phyloP scores from a whole-genome alignment of 306 rosid species.

The Sphenostylis stenocarpa region DNA sequence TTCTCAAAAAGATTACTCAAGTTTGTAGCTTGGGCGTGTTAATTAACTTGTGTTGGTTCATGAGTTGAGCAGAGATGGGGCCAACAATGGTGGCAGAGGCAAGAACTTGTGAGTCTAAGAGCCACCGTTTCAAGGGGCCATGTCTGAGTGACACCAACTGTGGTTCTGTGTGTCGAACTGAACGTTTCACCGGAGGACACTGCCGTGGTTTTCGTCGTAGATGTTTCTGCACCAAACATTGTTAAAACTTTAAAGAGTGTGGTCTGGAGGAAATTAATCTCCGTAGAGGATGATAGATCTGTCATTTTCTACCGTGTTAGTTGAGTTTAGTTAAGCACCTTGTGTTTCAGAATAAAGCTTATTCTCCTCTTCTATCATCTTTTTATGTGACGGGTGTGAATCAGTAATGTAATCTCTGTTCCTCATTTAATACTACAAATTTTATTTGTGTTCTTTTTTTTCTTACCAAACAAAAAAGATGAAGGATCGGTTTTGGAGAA shows the following conservation, averaged over 20 bases:
- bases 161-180: slow-evolving; percentile 47
- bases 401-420: not conserved
- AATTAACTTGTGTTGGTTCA: not conserved
- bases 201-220: slow-evolving; percentile 67
- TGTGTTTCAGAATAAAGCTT: not conserved
- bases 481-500: too few species aligned
- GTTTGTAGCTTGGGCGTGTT: too few species aligned
- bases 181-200: slow-evolving; percentile 50
- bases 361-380: not conserved
- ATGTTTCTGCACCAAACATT: slow-evolving; percentile 55
- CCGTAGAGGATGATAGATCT: slow-evolving; percentile 1
- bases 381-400: not conserved
- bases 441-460: not conserved
- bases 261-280: not conserved
- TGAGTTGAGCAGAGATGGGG: slow-evolving; percentile 42
- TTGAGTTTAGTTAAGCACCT: not conserved
- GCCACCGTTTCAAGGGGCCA: slow-evolving; percentile 52
- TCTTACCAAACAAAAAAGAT: not conserved
- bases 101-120: slow-evolving; percentile 49
- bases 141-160: slow-evolving; percentile 51
- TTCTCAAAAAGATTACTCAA: too few species aligned
- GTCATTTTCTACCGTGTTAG: not conserved
- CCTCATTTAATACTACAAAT: not conserved
- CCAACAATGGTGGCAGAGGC: slow-evolving; percentile 59
- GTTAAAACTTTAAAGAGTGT: not conserved